Evolutionary conservation across 2,329 filamentous ascomycete species (phyloP).

Genomic region (Fusarium azukiicola): DNA sequence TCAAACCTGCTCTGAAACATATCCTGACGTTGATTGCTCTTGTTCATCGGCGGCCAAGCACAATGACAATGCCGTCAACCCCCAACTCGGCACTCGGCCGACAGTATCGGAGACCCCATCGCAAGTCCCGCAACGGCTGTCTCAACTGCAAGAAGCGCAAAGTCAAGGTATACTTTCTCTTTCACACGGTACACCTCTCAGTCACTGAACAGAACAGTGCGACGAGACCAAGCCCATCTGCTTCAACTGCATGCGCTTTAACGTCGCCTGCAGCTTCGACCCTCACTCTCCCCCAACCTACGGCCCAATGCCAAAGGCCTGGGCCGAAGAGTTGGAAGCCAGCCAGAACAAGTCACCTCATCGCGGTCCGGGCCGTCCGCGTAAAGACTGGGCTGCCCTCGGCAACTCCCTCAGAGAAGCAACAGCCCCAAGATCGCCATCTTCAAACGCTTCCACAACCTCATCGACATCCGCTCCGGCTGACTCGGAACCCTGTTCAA

Average conservation of each 20-base stretch:
- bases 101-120: conserved; percentile 8
- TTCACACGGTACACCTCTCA: background rate
- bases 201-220: background rate
- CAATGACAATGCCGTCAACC: background rate
- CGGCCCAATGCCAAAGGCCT: background rate
- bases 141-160: conserved; percentile 21
- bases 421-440: background rate
- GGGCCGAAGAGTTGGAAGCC: background rate
- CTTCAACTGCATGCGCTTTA: conserved; percentile 20
- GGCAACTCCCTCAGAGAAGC: background rate
- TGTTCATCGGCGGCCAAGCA: background rate
- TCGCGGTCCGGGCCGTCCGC: conserved; percentile 1
- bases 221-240: conserved; percentile 24
- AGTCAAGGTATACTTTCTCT: background rate
- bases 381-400: conserved; percentile 17
- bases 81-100: background rate
- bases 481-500: conserved; percentile 1
- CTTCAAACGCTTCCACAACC: background rate
- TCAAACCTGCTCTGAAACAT: background rate
- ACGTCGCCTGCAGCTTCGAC: conserved; percentile 13
- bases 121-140: conserved; percentile 22
- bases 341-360: background rate
- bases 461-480: background rate
- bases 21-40: background rate
- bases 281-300: conserved; percentile 1